A percentile compares a stretch with the other conserved stretches of the same genome.
These are phyloP conservation scores for Hyphopichia wangnamkhiaoensis DNA, from an alignment of 1,139 yeast species.

Conservation along the genomic window DNA sequence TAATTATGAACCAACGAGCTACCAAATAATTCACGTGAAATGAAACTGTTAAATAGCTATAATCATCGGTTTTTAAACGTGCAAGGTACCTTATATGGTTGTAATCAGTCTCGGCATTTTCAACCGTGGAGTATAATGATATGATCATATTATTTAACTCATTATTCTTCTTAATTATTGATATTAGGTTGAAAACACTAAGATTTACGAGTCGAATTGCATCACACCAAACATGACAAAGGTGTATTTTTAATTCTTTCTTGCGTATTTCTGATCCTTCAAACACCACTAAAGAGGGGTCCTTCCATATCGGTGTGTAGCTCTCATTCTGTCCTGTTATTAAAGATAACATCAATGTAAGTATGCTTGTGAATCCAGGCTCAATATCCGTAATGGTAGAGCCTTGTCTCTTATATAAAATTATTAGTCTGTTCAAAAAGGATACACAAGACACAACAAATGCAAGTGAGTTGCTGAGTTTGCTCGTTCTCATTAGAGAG, in stretches of 20 bases:
- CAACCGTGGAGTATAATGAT: conserved; percentile 23
- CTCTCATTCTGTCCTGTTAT: conserved; percentile 7
- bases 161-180: conserved; percentile 23
- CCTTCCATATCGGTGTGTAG: conserved; percentile 6
- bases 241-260: conserved; percentile 31
- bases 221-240: conserved; percentile 40
- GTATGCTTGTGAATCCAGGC: conserved; percentile 17
- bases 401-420: conserved; percentile 17
- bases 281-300: conserved; percentile 25
- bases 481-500: neutral
- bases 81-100: conserved; percentile 28
- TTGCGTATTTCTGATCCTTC: conserved; percentile 36
- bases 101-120: conserved; percentile 24
- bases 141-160: conserved; percentile 22
- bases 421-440: conserved; percentile 24
- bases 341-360: conserved; percentile 16
- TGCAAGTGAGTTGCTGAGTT: conserved; percentile 20
- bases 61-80: conserved; percentile 17
- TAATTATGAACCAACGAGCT: conserved; percentile 23
- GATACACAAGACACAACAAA: conserved; percentile 24
- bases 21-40: conserved; percentile 32
- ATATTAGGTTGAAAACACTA: conserved; percentile 28
- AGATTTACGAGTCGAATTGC: conserved; percentile 35
- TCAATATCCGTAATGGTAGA: conserved; percentile 13
- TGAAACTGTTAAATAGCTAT: conserved; percentile 19